A percentile compares a stretch with the other conserved stretches of the same genome.
Evolutionary conservation across 2,329 filamentous ascomycete species (phyloP).

Genomic region (Diplodia intermedia): DNA sequence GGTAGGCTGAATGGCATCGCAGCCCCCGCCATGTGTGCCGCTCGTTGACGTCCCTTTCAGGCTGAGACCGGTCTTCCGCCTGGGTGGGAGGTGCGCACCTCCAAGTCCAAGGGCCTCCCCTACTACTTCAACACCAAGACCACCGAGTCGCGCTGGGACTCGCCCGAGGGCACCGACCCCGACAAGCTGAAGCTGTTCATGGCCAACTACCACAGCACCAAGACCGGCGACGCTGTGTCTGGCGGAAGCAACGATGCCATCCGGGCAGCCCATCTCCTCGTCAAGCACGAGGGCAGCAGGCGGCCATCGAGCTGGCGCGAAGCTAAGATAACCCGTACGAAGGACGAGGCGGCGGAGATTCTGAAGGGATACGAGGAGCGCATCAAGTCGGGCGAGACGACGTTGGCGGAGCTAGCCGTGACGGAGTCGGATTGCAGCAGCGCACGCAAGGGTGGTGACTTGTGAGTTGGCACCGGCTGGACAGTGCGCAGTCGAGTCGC

Average conservation of each 20-base stretch:
- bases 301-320: constrained; percentile 94
- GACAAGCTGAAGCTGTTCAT: constrained; percentile 95
- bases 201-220: constrained; percentile 79
- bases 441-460: constrained; percentile 88
- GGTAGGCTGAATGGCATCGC: constrained; percentile 6
- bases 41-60: constrained; percentile 49
- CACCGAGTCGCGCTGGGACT: constrained; percentile 94
- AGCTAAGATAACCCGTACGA: constrained; percentile 83
- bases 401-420: constrained; percentile 82
- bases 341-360: constrained; percentile 83
- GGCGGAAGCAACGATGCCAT: constrained; percentile 77
- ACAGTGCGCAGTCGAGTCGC: constrained; percentile 29
- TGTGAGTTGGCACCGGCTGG: constrained; percentile 60
- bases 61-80: constrained; percentile 80
- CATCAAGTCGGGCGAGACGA: constrained; percentile 73
- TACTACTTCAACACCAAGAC: constrained; percentile 95
- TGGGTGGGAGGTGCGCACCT: constrained; percentile 95
- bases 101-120: constrained; percentile 96
- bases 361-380: constrained; percentile 76
- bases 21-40: neutral
- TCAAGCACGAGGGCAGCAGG: constrained; percentile 90
- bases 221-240: constrained; percentile 45
- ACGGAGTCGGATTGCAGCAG: constrained; percentile 96
- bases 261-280: constrained; percentile 86
- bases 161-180: constrained; percentile 83